Evolutionary conservation across 192 early-diverging fungal genomes (phyloP), one percentile per base, ranked within the genome.

Genomic region (Coemansia sp.): DNA sequence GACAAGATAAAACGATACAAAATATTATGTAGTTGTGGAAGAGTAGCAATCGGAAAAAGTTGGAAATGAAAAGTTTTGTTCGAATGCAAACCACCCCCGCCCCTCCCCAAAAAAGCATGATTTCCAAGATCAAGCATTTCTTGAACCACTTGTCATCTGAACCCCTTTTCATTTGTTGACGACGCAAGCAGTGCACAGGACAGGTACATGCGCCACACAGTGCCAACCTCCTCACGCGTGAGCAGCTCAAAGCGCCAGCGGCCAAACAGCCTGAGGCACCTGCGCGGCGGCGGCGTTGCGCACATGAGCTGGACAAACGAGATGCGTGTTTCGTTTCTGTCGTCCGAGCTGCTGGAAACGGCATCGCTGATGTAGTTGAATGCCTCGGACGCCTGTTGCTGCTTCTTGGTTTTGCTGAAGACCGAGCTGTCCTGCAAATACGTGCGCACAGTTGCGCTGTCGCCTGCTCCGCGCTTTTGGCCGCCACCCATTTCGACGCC

Each of bases 181-280:
- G 73, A 76, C 9, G 75, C 80, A 43, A 83, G 64, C n/a, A 83
- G 60, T 30, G 75, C 75, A 52, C 80, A 83, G 12, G 80, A 83
- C 18, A 83, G 64, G 39, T 83, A 83, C 80, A 83, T 83, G 38
- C 80, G 75, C 80, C 80, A 83, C 12, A 83, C 67, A 1, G 80
- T 83, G 18, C 53, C 53, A 5, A 73, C 69, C 60, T 83, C 80
- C 30, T 77, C 80, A 4, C 26, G 46, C 6, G 80, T 62, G 5
- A 83, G 71, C 14, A 64, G 39, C 66, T 83, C 80, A 20, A 83
- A 59, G 12, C 80, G 75, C 80, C 80, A 83, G 49, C 51, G 70
- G 5, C 59, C 62, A 30, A 77, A 68, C 63, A 83, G 55, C 43
- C 44, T 60, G 14, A 73, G 10, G 55, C 72, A 75, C 18, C 63